Evolutionary conservation across 257 asterid genomes (phyloP).

Genomic region (Datura wrightii): DNA sequence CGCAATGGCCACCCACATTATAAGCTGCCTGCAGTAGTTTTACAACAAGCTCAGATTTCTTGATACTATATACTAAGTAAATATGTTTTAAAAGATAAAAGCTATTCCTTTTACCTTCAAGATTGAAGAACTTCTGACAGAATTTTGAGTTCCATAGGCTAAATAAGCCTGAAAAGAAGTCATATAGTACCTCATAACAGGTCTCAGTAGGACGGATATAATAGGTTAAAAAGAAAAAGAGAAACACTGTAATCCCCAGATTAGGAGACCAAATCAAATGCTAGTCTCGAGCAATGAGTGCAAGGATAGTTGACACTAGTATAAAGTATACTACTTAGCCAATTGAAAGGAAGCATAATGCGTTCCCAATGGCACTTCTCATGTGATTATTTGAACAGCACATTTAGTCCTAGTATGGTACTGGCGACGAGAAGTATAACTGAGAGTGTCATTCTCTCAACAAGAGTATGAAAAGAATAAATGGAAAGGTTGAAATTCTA

Average conservation of each 20-base stretch:
- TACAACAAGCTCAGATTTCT: slow-evolving; percentile 28
- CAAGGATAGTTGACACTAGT: neutral
- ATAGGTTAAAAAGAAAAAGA: slow-evolving; percentile 6
- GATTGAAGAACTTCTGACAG: slow-evolving; percentile 63
- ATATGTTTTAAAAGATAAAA: neutral
- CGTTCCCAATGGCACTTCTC: neutral
- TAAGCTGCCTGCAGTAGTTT: slow-evolving; percentile 68
- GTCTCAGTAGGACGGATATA: neutral
- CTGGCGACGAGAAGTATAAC: neutral
- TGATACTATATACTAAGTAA: slow-evolving; percentile 4
- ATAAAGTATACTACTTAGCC: neutral
- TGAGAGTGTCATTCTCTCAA: slow-evolving; percentile 23
- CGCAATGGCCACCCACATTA: slow-evolving; percentile 80
- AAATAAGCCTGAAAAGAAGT: slow-evolving; percentile 72
- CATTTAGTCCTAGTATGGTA: neutral
- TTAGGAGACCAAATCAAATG: slow-evolving; percentile 19
- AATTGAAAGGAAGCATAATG: neutral
- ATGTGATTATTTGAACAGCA: slow-evolving; percentile 15
- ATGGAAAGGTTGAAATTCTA: neutral
- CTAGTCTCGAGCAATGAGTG: slow-evolving; percentile 15
- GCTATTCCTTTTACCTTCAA: slow-evolving; percentile 58
- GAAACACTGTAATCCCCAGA: neutral
- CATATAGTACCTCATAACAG: neutral
- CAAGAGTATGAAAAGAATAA: neutral
- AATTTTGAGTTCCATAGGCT: slow-evolving; percentile 85